phyloP scores from a whole-genome alignment of 1,284 basidiomycete species.

The Cryptococcus neoformans region DNA sequence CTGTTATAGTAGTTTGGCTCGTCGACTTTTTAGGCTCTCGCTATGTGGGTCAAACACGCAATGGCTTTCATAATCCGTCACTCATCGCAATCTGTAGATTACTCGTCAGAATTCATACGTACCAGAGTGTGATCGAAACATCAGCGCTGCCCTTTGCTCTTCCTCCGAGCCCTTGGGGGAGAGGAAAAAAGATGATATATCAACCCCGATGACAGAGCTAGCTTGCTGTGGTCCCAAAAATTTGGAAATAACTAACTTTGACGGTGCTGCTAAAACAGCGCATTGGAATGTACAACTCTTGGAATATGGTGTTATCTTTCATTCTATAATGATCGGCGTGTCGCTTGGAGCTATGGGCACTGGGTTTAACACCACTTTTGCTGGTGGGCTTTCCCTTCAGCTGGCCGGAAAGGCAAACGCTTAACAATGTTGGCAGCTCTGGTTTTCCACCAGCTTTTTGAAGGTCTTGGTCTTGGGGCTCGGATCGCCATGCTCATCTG shows the following conservation, averaged over 20 bases:
- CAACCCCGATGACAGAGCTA: no score
- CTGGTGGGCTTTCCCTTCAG: slow-evolving; percentile 23
- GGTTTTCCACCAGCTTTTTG: slow-evolving; percentile 18
- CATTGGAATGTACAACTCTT: slow-evolving; percentile 25
- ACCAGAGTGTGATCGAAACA: no score
- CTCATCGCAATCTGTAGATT: no score
- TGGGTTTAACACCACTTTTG: slow-evolving; percentile 50
- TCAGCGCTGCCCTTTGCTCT: no score
- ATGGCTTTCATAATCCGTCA: no score
- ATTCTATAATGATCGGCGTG: slow-evolving; percentile 46
- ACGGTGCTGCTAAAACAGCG: slow-evolving; percentile 4
- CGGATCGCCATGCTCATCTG: slow-evolving; percentile 21
- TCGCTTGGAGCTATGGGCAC: slow-evolving; percentile 45
- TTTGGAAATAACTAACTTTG: neutral
- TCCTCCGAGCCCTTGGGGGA: no score
- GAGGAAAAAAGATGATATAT: no score
- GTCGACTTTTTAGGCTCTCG: slow-evolving; percentile 7
- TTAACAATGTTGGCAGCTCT: neutral
- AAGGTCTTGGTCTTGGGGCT: slow-evolving; percentile 28
- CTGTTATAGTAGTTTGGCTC: slow-evolving; percentile 8
- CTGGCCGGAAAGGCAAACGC: neutral
- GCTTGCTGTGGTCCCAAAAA: no score
- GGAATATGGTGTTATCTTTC: slow-evolving; percentile 51
- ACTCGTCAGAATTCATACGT: no score
- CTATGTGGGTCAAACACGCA: neutral